These are phyloP conservation scores for Mucor irregularis DNA, from an alignment of 371 early-diverging fungal species.

Conservation along the genomic window DNA sequence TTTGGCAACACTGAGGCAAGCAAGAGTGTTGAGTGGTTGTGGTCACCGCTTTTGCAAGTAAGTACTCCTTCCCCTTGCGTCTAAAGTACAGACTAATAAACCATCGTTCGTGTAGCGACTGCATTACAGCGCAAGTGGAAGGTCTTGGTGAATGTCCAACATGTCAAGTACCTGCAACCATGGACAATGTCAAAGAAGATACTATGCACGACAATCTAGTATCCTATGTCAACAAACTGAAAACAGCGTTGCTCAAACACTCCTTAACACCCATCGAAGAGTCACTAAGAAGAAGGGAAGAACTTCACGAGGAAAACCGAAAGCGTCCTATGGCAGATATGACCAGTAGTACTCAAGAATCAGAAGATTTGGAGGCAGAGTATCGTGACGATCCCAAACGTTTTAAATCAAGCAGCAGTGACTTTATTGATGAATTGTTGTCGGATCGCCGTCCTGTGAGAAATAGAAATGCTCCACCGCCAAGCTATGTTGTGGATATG, in stretches of 20 bases:
- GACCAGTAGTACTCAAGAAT: not conserved
- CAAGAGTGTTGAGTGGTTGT: constrained; percentile 6
- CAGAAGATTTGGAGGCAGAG: not conserved
- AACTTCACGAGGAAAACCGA: no score
- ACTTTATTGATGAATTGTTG: not conserved
- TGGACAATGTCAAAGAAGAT: constrained; percentile 1
- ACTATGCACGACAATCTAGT: constrained; percentile 9
- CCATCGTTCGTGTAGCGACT: not conserved
- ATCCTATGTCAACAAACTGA: constrained; percentile 1
- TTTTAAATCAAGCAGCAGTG: not conserved
- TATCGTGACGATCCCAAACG: constrained; percentile 10
- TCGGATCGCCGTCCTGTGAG: no score
- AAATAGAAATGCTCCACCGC: not conserved
- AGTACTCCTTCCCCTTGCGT: not conserved
- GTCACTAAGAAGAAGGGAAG: not conserved
- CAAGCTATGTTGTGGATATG: not conserved
- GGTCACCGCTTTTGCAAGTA: constrained; percentile 21
- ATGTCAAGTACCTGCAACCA: constrained; percentile 8
- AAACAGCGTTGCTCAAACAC: constrained; percentile 1
- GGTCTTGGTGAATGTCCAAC: constrained; percentile 4
- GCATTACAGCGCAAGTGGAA: not conserved
- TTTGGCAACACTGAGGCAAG: not conserved
- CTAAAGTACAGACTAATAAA: not conserved
- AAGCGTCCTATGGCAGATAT: no score
- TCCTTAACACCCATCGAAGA: constrained; percentile 1